Evolutionary conservation across 805 yeast genomes (phyloP).

Genomic region (Danielozyma ontarioensis): DNA sequence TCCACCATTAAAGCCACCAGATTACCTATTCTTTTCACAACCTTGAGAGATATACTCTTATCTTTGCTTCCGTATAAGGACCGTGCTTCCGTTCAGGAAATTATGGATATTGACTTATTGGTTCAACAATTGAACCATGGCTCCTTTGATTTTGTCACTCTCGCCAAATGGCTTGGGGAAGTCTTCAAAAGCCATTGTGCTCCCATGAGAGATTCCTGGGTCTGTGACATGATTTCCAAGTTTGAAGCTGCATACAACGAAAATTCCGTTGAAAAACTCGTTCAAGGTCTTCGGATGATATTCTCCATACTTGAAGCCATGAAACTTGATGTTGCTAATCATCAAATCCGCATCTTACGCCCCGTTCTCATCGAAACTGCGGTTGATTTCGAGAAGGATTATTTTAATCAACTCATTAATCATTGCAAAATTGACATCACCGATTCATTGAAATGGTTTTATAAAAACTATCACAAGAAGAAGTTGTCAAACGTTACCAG

Average conservation of each 20-base stretch:
- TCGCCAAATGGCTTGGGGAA: conserved; percentile 69
- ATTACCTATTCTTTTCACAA: conserved; percentile 66
- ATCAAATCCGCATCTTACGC: conserved; percentile 80
- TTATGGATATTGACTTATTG: conserved; percentile 70
- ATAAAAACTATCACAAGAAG: conserved; percentile 25
- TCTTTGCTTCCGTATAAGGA: conserved; percentile 77
- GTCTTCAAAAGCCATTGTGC: conserved; percentile 89
- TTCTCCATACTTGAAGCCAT: conserved; percentile 87
- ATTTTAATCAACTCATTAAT: conserved; percentile 50
- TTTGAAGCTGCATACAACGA: conserved; percentile 48
- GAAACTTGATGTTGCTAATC: conserved; percentile 94
- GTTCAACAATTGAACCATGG: conserved; percentile 70
- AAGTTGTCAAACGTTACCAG: conserved; percentile 1
- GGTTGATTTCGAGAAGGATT: conserved; percentile 82
- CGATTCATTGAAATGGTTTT: conserved; percentile 66
- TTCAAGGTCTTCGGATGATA: conserved; percentile 71
- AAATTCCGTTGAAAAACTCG: conserved; percentile 45
- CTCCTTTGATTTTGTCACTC: conserved; percentile 65
- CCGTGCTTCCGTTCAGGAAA: conserved; percentile 57
- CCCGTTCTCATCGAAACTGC: conserved; percentile 85
- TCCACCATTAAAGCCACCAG: conserved; percentile 31
- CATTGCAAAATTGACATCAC: conserved; percentile 56
- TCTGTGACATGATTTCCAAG: conserved; percentile 67
- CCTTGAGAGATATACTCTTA: conserved; percentile 72
- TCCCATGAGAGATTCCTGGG: conserved; percentile 92